These are phyloP conservation scores for Lycium barbarum DNA, from an alignment of 257 asterid species.

Conservation along the genomic window DNA sequence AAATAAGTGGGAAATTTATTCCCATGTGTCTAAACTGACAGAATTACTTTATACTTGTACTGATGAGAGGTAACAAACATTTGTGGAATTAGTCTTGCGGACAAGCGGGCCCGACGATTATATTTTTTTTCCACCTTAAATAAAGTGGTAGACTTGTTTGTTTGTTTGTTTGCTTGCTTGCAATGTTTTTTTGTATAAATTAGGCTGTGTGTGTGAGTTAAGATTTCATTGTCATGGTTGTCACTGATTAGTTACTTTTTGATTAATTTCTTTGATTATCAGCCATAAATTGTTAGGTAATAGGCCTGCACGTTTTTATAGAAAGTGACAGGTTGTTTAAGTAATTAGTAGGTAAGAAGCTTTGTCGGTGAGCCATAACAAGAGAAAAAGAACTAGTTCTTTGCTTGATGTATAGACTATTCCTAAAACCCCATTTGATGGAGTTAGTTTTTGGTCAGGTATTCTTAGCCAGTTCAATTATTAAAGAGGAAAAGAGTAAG, in stretches of 20 bases:
- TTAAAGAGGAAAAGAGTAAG: neutral
- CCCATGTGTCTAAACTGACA: neutral
- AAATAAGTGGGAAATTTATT: neutral
- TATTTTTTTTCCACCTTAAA: neutral
- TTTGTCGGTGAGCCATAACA: constrained; percentile 44
- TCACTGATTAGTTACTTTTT: constrained; percentile 3
- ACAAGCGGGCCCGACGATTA: too few relatives aligned
- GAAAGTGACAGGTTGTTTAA: constrained; percentile 20
- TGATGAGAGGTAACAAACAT: neutral
- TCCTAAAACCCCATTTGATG: constrained; percentile 29
- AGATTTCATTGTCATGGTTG: constrained; percentile 40
- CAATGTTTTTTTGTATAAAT: neutral
- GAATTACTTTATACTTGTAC: neutral
- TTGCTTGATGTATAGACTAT: constrained; percentile 7
- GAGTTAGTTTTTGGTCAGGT: neutral
- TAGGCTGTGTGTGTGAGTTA: constrained; percentile 26
- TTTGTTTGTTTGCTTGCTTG: neutral
- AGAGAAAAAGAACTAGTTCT: constrained; percentile 1
- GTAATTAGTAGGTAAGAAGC: constrained; percentile 32
- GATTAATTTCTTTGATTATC: neutral
- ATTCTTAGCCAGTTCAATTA: neutral
- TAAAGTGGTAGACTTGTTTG: neutral
- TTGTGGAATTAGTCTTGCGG: too few relatives aligned
- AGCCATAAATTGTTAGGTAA: constrained; percentile 24
- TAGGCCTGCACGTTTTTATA: constrained; percentile 21